Percentiles rank a stretch among this genome's conserved stretches.
phyloP scores from a whole-genome alignment of 108 stramenopile species.

The Parietichytrium sp. region DNA sequence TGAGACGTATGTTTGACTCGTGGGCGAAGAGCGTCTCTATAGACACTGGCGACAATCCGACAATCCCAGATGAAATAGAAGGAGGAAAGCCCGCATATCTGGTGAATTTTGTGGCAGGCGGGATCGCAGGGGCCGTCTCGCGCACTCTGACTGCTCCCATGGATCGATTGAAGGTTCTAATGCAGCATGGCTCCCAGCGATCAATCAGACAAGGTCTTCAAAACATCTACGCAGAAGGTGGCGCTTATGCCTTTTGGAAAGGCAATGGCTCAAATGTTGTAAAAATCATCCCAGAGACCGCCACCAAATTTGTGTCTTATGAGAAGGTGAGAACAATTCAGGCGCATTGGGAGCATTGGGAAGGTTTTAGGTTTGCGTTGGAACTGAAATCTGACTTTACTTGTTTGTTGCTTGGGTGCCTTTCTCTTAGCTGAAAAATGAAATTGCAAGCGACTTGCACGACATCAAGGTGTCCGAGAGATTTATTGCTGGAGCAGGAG shows the following conservation, averaged over 20 bases:
- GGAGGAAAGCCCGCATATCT: conserved; percentile 44
- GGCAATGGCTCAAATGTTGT: conserved; percentile 59
- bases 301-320: conserved; percentile 51
- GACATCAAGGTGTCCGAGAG: conserved; percentile 24
- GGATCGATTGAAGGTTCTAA: conserved; percentile 52
- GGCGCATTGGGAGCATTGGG: conserved; percentile 39
- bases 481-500: conserved; percentile 44
- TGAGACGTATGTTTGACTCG: conserved; percentile 48
- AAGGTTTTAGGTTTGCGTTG: no score
- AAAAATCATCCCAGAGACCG: conserved; percentile 61
- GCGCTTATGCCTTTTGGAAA: conserved; percentile 52
- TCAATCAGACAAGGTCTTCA: conserved; percentile 43
- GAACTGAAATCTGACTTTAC: not conserved
- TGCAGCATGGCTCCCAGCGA: conserved; percentile 44
- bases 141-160: conserved; percentile 54
- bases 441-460: not conserved
- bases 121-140: conserved; percentile 53
- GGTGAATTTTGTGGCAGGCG: conserved; percentile 54
- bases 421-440: not conserved
- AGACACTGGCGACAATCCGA: conserved; percentile 52
- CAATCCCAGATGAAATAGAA: conserved; percentile 50
- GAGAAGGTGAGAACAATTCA: conserved; percentile 49
- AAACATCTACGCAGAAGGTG: conserved; percentile 46
- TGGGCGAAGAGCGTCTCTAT: conserved; percentile 54
- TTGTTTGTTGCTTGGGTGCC: not conserved